These are phyloP conservation scores for Caloboletus firmus DNA, from an alignment of 1,284 basidiomycete species.

Conservation along the genomic window DNA sequence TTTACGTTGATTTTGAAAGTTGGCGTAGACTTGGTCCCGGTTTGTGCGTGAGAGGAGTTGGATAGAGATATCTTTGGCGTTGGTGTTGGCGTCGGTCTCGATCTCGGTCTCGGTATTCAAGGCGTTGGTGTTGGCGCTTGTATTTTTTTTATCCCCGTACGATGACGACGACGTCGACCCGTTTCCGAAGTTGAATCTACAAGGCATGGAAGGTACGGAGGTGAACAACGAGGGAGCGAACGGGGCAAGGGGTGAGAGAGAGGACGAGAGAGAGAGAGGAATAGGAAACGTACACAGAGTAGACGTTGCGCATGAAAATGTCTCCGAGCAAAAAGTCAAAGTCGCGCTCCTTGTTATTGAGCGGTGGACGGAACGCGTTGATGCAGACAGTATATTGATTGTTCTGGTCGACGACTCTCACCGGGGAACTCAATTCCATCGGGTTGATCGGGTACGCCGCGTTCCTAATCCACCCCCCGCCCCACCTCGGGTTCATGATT, in stretches of 20 bases:
- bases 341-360: slow-evolving; percentile 27
- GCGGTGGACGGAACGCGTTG: slow-evolving; percentile 31
- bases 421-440: slow-evolving; percentile 42
- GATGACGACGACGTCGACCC: slow-evolving; percentile 8
- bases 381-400: slow-evolving; percentile 41
- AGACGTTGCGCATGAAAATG: slow-evolving; percentile 53
- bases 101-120: no score
- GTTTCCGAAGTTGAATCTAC: slow-evolving; percentile 23
- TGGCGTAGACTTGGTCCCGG: slow-evolving; percentile 32
- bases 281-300: slow-evolving; percentile 45
- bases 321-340: slow-evolving; percentile 52
- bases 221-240: not conserved
- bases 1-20: slow-evolving; percentile 31
- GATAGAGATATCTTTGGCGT: slow-evolving; percentile 36
- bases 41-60: slow-evolving; percentile 42
- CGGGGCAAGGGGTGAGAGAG: not conserved
- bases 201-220: not conserved
- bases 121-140: slow-evolving; percentile 2
- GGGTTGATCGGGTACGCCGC: slow-evolving; percentile 45
- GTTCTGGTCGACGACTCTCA: slow-evolving; percentile 27
- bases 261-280: not conserved
- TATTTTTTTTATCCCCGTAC: not conserved
- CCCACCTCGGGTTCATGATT: not conserved
- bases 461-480: slow-evolving; percentile 28
- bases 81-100: slow-evolving; percentile 9